Percentiles rank a stretch among this genome's conserved stretches.
Evolutionary conservation across 768 basidiomycete genomes (phyloP).

Genomic region (Dictyophora rubrovolvata): DNA sequence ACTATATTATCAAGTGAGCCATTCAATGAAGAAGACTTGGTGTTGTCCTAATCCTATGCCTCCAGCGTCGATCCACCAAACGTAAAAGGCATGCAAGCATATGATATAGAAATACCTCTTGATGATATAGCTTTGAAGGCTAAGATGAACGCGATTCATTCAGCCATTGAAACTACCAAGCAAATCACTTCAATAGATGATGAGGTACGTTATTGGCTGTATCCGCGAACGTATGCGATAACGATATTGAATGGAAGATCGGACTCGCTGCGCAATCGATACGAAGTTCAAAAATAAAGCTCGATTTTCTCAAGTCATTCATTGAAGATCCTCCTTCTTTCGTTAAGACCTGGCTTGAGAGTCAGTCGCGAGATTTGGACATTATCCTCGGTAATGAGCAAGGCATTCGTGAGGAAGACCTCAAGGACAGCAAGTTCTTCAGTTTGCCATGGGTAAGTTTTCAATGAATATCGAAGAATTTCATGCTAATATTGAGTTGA

Average conservation of each 20-base stretch:
- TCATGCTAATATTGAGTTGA: background rate
- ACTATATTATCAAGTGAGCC: conserved; percentile 62
- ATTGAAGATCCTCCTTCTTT: conserved; percentile 69
- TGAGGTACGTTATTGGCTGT: conserved; percentile 46
- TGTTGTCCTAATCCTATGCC: background rate
- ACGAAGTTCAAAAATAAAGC: conserved; percentile 78
- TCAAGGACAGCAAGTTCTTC: conserved; percentile 86
- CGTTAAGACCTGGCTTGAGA: conserved; percentile 84
- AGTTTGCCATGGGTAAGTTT: conserved; percentile 70
- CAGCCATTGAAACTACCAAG: conserved; percentile 58
- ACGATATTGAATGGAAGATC: conserved; percentile 37
- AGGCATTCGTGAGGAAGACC: conserved; percentile 81
- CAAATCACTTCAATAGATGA: conserved; percentile 72
- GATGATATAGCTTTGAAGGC: conserved; percentile 69
- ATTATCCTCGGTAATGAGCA: conserved; percentile 68
- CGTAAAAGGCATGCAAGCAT: conserved; percentile 51
- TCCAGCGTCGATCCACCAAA: conserved; percentile 39
- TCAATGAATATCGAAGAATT: conserved; percentile 1
- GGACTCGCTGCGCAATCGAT: conserved; percentile 76
- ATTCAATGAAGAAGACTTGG: conserved; percentile 27
- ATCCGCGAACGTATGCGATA: background rate
- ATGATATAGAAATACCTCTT: conserved; percentile 81
- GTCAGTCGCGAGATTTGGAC: conserved; percentile 86
- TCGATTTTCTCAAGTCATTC: conserved; percentile 77
- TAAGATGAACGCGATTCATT: conserved; percentile 57